These are phyloP conservation scores for Hemerocallis citrina DNA, from an alignment of 106 monocot species.

Conservation along the genomic window DNA sequence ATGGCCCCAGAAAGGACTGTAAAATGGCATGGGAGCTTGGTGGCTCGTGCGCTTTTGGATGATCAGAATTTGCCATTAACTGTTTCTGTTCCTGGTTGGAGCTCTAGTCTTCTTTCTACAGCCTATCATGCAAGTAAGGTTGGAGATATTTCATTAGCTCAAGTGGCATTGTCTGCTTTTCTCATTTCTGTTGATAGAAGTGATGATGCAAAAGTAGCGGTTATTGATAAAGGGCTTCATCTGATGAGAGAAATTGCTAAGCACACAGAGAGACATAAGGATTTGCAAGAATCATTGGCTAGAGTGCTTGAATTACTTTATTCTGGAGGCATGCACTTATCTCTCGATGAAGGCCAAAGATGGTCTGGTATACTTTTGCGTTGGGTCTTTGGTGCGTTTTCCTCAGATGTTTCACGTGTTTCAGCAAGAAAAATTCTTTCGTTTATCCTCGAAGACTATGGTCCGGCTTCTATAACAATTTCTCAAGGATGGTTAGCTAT, in stretches of 20 bases:
- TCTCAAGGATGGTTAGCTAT: constrained; percentile 95
- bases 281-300: constrained; percentile 67
- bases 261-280: constrained; percentile 42
- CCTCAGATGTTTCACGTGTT: constrained; percentile 31
- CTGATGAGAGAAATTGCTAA: constrained; percentile 73
- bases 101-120: constrained; percentile 78
- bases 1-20: constrained; percentile 89
- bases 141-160: constrained; percentile 57
- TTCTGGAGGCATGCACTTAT: constrained; percentile 49
- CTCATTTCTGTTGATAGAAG: constrained; percentile 69
- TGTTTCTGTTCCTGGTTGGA: constrained; percentile 80
- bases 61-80: constrained; percentile 68
- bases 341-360: constrained; percentile 76
- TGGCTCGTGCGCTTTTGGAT: constrained; percentile 77
- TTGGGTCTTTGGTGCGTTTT: constrained; percentile 65
- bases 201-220: constrained; percentile 42
- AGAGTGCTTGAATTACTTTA: constrained; percentile 66
- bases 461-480: constrained; percentile 70
- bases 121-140: constrained; percentile 63
- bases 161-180: constrained; percentile 77
- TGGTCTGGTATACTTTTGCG: constrained; percentile 82
- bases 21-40: constrained; percentile 94
- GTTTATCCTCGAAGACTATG: constrained; percentile 78
- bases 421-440: constrained; percentile 64
- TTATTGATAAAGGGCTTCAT: constrained; percentile 69